Conservation (phyloP, 805 yeast genomes). For the Soucietia sequanensis region DNA sequence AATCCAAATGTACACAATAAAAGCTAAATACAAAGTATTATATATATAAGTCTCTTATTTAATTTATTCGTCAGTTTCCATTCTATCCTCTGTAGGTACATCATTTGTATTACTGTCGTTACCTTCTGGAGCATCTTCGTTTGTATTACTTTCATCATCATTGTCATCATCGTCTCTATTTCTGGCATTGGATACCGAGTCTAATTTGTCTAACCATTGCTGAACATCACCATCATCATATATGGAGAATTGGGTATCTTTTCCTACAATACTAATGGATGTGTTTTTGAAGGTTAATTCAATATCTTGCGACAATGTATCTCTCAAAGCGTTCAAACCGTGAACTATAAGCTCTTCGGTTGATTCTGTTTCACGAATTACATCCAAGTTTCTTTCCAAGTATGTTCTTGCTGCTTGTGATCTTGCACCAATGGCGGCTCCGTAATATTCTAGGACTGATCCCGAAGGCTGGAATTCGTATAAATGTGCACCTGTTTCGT, state of each 20-base stretch:
- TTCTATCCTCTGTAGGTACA: constrained; percentile 25
- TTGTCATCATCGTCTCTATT: constrained; percentile 41
- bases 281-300: constrained; percentile 83
- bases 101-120: constrained; percentile 9
- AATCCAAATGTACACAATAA: no score
- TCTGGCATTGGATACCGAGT: constrained; percentile 60
- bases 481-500: constrained; percentile 91
- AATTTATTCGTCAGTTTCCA: constrained; percentile 38
- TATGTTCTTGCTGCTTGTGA: constrained; percentile 98
- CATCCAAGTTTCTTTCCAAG: constrained; percentile 79
- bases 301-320: constrained; percentile 91
- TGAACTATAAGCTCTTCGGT: constrained; percentile 77
- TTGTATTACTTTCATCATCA: constrained; percentile 20
- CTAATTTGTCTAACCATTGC: constrained; percentile 77
- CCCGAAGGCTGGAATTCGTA: constrained; percentile 97
- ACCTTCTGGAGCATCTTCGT: constrained; percentile 16
- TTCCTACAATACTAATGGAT: constrained; percentile 90
- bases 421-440: constrained; percentile 97
- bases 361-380: constrained; percentile 55
- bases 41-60: neutral
- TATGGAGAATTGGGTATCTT: constrained; percentile 67
- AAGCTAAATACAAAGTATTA: no score
- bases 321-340: constrained; percentile 89
- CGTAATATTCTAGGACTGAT: constrained; percentile 83
- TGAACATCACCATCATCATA: constrained; percentile 87